A percentile compares a stretch with the other conserved stretches of the same genome.
Evolutionary conservation across 2,329 filamentous ascomycete genomes (phyloP).

Genomic region (Didymella segeticola): DNA sequence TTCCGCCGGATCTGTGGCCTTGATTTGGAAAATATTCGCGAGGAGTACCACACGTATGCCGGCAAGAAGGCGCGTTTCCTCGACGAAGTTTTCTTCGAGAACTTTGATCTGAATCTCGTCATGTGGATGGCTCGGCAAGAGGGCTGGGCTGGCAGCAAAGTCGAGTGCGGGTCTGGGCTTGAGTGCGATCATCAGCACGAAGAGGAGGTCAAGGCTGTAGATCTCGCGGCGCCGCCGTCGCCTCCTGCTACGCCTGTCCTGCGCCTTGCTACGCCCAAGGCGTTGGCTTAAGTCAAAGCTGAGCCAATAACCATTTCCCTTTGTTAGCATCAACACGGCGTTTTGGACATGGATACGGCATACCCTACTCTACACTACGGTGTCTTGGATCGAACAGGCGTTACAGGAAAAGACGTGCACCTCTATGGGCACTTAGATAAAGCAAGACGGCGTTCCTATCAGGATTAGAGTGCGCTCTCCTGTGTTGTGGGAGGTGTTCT

Average conservation of each 20-base stretch:
- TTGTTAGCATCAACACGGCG: constrained; percentile 7
- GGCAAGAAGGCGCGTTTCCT: constrained; percentile 57
- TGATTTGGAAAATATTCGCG: constrained; percentile 66
- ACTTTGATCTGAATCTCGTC: constrained; percentile 52
- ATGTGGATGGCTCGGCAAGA: constrained; percentile 48
- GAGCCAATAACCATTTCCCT: not conserved
- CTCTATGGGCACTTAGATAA: not conserved
- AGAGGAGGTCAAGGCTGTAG: constrained; percentile 5
- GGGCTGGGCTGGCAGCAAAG: constrained; percentile 33
- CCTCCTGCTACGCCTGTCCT: constrained; percentile 30
- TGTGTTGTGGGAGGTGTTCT: not conserved
- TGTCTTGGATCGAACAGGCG: constrained; percentile 9
- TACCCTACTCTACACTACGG: constrained; percentile 10
- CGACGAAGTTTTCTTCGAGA: constrained; percentile 55
- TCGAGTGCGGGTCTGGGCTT: constrained; percentile 9
- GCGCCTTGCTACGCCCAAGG: constrained; percentile 19
- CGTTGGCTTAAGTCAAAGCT: constrained; percentile 12
- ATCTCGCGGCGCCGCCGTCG: constrained; percentile 29
- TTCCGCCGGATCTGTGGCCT: constrained; percentile 74
- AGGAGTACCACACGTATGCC: constrained; percentile 75
- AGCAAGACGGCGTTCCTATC: constrained; percentile 6
- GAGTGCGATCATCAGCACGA: constrained; percentile 10
- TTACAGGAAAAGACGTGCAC: constrained; percentile 1
- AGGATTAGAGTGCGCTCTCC: constrained; percentile 8
- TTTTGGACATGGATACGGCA: not conserved